These are phyloP conservation scores for Penicillium sp. DNA, from an alignment of 2,329 filamentous ascomycete genomes.

Conservation along the genomic window DNA sequence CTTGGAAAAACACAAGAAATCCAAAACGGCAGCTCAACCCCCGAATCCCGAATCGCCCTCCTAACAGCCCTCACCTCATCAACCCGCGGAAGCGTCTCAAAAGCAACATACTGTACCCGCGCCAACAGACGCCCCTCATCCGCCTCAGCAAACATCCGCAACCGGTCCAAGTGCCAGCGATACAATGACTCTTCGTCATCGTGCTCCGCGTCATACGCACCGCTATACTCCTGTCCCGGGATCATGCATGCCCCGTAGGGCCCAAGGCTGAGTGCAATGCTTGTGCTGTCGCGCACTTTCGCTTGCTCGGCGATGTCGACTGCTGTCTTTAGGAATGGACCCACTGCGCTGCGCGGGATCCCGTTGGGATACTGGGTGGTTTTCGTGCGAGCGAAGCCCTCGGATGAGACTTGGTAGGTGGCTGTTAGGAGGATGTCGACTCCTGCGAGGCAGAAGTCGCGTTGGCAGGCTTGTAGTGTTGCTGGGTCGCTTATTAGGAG, in stretches of 20 bases:
- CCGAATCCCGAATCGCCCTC: constrained; percentile 28
- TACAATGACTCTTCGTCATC: constrained; percentile 45
- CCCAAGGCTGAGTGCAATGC: constrained; percentile 57
- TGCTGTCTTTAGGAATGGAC: constrained; percentile 41
- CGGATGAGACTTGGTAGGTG: constrained; percentile 61
- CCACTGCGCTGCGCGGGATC: constrained; percentile 41
- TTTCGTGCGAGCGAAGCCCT: constrained; percentile 54
- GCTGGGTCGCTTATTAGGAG: constrained; percentile 55
- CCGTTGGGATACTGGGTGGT: constrained; percentile 45
- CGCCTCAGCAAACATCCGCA: constrained; percentile 49
- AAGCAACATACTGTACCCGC: constrained; percentile 53
- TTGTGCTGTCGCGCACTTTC: constrained; percentile 18
- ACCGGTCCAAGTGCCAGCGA: constrained; percentile 56
- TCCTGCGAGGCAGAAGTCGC: constrained; percentile 54
- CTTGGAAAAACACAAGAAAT: constrained; percentile 61
- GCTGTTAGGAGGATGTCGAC: constrained; percentile 63
- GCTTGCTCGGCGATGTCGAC: constrained; percentile 38
- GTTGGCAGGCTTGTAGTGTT: constrained; percentile 55
- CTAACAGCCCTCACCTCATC: constrained; percentile 59
- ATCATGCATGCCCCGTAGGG: constrained; percentile 66
- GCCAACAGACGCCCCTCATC: constrained; percentile 35
- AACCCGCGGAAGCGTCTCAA: constrained; percentile 63
- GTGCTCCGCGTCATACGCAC: constrained; percentile 54
- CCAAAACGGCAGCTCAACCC: constrained; percentile 51
- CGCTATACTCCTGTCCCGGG: constrained; percentile 62